Evolutionary conservation across 495 filamentous ascomycete species (phyloP).

Genomic region (Amphirosellinia nigrospora): DNA sequence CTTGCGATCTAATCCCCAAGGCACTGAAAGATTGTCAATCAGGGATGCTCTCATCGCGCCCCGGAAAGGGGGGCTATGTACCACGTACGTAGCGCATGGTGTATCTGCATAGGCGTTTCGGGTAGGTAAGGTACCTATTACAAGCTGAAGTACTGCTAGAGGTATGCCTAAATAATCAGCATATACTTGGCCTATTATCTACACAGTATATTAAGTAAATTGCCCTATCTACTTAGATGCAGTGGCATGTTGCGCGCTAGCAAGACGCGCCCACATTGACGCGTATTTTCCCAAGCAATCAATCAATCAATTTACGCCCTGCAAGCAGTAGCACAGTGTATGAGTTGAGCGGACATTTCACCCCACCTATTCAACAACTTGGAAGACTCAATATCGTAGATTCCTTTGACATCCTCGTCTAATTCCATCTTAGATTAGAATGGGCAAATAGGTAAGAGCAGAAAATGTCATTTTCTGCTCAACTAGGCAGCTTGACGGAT

Average conservation of each 20-base stretch:
- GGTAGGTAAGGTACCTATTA: too few species aligned
- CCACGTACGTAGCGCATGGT: background rate
- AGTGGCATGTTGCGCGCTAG: background rate
- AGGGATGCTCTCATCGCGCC: background rate
- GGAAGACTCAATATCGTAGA: background rate
- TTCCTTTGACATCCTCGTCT: background rate
- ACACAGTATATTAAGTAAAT: background rate
- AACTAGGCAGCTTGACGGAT: slow-evolving; percentile 57
- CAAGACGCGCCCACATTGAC: slow-evolving; percentile 10
- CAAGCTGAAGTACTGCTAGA: background rate
- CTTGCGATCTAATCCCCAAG: slow-evolving; percentile 3
- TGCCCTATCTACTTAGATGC: too few species aligned
- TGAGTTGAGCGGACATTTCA: background rate
- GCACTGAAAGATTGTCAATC: background rate
- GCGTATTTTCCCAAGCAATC: background rate
- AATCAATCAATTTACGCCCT: background rate
- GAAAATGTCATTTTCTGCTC: slow-evolving; percentile 56
- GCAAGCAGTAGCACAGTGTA: background rate
- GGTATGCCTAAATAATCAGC: too few species aligned
- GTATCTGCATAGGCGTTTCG: background rate
- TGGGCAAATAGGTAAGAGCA: background rate
- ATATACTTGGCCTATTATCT: background rate
- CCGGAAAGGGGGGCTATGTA: background rate
- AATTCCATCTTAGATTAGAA: background rate
- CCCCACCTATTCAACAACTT: background rate